Evolutionary conservation across 2,329 filamentous ascomycete genomes (phyloP), one percentile per base, ranked within the genome.

Genomic region (Sclerotinia subarctica): DNA sequence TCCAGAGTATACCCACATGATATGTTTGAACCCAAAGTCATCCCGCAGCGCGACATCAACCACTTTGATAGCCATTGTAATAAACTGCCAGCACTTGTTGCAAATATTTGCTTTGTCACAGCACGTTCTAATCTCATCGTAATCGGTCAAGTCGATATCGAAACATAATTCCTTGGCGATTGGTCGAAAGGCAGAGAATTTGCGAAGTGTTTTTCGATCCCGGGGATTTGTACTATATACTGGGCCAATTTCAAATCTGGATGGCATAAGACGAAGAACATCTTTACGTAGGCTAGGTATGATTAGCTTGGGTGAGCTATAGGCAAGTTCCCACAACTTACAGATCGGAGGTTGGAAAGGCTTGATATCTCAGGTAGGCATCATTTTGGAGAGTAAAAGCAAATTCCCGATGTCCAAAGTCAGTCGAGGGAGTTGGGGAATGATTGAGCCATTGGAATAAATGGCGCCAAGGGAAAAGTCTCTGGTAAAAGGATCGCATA

Each of bases 401-500:
- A 78, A 99, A 98, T 79, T 99, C 95, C 77, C 95, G 90, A 78
- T 98, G 92, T 38, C 85, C 88, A 81, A 98, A 98, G 79, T 98
- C 94, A 72, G 89, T 90, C 5, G 90, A 90, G 0, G 95, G 94
- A 8, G 88, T 88, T 8, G 93, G 90, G 66, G 92, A 92, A 80
- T 98, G 95, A 77, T 98, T 99, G 59, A 99, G 87, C 95, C 95
- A 99, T 79, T 97, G 94, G 80, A 97, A 99, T 26, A 98, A 88
- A 70, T 92, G 90, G 69, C 94, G 88, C 84, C 96, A 99, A 5
- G 95, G 95, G 75, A 98, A 98, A 49, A 99, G 84, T 59, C 95
- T 92, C 77, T 96, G 92, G 78, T 99, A 99, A 81, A 97, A 99
- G 72, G 90, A 92, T 74, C 91, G 88, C 88, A 98, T 93, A 15